phyloP scores from a whole-genome alignment of 768 basidiomycete genomes.

The Pleurotus tuoliensis region DNA sequence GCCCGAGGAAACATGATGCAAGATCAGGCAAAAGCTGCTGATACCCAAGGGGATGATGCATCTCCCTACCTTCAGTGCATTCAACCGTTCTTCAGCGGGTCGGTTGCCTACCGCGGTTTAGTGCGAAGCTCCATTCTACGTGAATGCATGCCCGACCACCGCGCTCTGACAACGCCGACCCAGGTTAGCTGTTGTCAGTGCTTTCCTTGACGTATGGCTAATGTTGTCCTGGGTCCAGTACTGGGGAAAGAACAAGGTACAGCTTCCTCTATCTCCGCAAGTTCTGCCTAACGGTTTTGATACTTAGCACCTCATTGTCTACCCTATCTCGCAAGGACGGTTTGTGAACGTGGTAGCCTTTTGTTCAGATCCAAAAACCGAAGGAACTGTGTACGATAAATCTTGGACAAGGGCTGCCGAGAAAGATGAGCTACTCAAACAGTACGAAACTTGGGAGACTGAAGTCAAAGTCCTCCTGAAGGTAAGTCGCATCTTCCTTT shows the following conservation, averaged over 20 bases:
- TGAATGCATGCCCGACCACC: conserved; percentile 25
- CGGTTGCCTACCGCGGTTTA: conserved; percentile 30
- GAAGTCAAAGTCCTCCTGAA: conserved; percentile 41
- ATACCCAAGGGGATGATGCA: conserved; percentile 5
- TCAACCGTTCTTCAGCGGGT: conserved; percentile 33
- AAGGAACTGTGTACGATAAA: conserved; percentile 26
- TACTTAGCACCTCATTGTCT: conserved; percentile 44
- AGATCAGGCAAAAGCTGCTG: not conserved
- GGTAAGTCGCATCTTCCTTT: conserved; percentile 22
- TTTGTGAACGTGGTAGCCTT: conserved; percentile 49
- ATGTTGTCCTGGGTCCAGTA: conserved; percentile 10
- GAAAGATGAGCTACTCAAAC: conserved; percentile 31
- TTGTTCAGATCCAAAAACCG: conserved; percentile 27
- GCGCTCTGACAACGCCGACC: conserved; percentile 17
- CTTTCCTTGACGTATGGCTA: not conserved
- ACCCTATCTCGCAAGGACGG: conserved; percentile 46
- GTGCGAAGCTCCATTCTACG: conserved; percentile 21
- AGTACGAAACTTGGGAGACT: conserved; percentile 41
- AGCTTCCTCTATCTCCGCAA: not conserved
- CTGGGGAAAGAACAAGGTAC: conserved; percentile 25
- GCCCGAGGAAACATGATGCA: conserved; percentile 10
- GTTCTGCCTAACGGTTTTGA: not conserved
- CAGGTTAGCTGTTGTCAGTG: conserved; percentile 16
- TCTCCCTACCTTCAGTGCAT: conserved; percentile 9
- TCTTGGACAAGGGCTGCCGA: conserved; percentile 11